phyloP scores from a whole-genome alignment of 2,329 filamentous ascomycete species.

The Microdochium paspali region DNA sequence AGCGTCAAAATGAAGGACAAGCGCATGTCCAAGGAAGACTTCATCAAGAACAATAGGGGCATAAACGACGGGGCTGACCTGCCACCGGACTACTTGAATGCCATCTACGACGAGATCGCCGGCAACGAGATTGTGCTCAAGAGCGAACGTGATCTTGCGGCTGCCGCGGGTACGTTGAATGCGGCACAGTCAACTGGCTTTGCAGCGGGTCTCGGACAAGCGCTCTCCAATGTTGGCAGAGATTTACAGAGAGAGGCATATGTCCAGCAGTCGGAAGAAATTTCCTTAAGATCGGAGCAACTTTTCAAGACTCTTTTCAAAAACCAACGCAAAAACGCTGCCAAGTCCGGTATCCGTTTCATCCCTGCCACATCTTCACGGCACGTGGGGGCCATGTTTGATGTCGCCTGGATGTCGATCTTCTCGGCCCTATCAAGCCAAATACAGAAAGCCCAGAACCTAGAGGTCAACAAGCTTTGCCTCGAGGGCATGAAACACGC shows the following conservation, averaged over 20 bases:
- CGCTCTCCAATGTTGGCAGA: constrained; percentile 81
- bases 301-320: constrained; percentile 90
- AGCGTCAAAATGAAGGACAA: constrained; percentile 66
- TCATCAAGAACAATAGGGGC: constrained; percentile 97
- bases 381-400: constrained; percentile 97
- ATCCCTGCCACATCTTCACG: constrained; percentile 90
- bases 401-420: constrained; percentile 98
- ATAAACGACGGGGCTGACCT: constrained; percentile 96
- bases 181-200: constrained; percentile 49
- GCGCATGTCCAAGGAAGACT: constrained; percentile 93
- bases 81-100: constrained; percentile 81
- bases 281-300: constrained; percentile 63
- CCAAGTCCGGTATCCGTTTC: constrained; percentile 62
- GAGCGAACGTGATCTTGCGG: constrained; percentile 83
- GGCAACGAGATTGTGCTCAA: constrained; percentile 89
- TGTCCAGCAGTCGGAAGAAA: constrained; percentile 90
- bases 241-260: constrained; percentile 91
- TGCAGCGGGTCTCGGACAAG: constrained; percentile 76
- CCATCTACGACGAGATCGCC: constrained; percentile 87
- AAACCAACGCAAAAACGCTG: constrained; percentile 73
- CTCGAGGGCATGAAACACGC: constrained; percentile 94
- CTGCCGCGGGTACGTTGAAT: constrained; percentile 55
- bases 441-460: constrained; percentile 86
- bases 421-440: constrained; percentile 89
- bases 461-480: constrained; percentile 85